Base-by-base conservation (phyloP, 441 rosid species). In the Raphanus hybrid region DNA sequence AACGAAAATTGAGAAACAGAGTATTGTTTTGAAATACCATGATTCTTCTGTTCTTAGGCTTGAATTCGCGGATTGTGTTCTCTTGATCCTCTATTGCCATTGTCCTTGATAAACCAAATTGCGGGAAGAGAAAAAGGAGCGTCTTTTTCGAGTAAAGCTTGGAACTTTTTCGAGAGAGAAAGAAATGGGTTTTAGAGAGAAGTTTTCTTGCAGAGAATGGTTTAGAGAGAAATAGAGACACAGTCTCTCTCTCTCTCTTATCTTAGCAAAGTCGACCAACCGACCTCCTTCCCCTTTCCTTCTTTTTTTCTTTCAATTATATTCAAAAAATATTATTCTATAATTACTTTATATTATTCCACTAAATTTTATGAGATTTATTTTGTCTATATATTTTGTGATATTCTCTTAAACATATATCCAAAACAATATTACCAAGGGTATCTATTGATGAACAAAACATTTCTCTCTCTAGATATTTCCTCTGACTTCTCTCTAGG, bases 211-310 rank as follows among this genome's bases (percentile, higher is more conserved):
- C 48, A 70, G 78, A 68, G 78, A 76, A 58, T 18, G 18, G 41
- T 27, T 27, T 27, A 74, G 74, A 69, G 57, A 73, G 70, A 72
- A 57, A 43, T 26, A 70, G 60, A 70, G 79, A 65, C 12, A 7
- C 12, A 55, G 60, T 55, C 60, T 57, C 84, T 91, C 97, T 23
- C 26, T 20, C 23, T 20, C 23, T 89, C 96, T 92, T 92, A 92
- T 91, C 97, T 80, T 79, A 62, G 75, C 79, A 79, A 82, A 85
- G 76, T 81, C 91, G 67, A 77, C 18, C 73, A 20, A 87, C 89
- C 97, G 88, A 90, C 92, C 86, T 37, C 80, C 86, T 78, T 77
- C 78, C 6, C 54, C 85, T 83, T 86, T 84, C 84, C 84, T 80
- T 81, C 78, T 68, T 11, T 20, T 35, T 63, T 15, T 23, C 26